These are phyloP conservation scores for Paraconiothyrium sp. DNA, from an alignment of 2,329 filamentous ascomycete species.

Conservation along the genomic window DNA sequence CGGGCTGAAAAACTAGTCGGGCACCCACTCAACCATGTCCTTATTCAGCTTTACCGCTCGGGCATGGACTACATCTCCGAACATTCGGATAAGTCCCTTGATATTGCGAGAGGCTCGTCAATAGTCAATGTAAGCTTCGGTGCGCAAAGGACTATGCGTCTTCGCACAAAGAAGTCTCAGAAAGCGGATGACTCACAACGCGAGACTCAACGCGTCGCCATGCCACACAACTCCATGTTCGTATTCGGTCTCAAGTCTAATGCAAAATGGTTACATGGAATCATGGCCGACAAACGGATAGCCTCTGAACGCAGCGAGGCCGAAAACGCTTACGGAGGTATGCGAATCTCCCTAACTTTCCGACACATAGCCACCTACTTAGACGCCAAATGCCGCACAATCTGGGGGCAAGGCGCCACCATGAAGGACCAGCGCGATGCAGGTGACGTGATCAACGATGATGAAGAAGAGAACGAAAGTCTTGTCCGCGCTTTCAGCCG, in stretches of 20 bases:
- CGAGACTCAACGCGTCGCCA: constrained; percentile 70
- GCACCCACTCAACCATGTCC: constrained; percentile 86
- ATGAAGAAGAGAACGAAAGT: constrained; percentile 69
- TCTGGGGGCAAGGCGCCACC: constrained; percentile 93
- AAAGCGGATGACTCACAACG: constrained; percentile 38
- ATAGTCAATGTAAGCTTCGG: constrained; percentile 97
- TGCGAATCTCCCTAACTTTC: constrained; percentile 92
- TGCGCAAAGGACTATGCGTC: constrained; percentile 86
- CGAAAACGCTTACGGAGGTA: constrained; percentile 77
- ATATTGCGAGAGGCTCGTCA: constrained; percentile 80
- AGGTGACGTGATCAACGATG: constrained; percentile 72
- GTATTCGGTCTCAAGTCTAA: constrained; percentile 85
- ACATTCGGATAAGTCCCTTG: constrained; percentile 95
- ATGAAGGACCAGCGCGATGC: constrained; percentile 71
- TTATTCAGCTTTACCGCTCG: constrained; percentile 92
- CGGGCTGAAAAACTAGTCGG: constrained; percentile 77
- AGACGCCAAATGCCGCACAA: constrained; percentile 67
- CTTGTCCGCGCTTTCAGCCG: constrained; percentile 83
- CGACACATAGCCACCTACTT: constrained; percentile 88
- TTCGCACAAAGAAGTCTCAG: constrained; percentile 77
- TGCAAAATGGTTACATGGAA: constrained; percentile 88
- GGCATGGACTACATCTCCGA: constrained; percentile 94
- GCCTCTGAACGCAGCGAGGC: constrained; percentile 71
- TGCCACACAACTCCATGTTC: constrained; percentile 91
- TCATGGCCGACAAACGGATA: constrained; percentile 83